Conservation (phyloP, 805 yeast species). For the Candida fluviatilis region DNA sequence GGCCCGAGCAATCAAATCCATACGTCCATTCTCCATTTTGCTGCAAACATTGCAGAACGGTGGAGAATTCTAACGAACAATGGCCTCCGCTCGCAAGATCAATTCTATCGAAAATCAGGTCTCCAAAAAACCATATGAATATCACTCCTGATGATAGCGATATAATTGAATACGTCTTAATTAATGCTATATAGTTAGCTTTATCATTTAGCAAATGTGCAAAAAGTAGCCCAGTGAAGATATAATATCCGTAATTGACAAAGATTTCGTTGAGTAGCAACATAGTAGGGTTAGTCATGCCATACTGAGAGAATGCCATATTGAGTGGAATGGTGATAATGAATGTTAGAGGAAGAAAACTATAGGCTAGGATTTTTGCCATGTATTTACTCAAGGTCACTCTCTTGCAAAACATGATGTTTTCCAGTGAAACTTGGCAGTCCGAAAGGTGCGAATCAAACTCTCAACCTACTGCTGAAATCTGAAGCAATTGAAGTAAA, state of each 20-base stretch:
- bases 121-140: conserved; percentile 31
- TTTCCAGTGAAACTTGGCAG: too few species aligned
- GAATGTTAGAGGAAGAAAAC: conserved; percentile 1
- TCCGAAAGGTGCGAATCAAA: too few species aligned
- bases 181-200: conserved; percentile 2
- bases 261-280: not conserved
- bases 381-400: not conserved
- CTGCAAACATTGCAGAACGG: conserved; percentile 9
- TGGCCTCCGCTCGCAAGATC: conserved; percentile 36
- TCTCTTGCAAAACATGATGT: too few species aligned
- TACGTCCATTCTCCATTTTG: conserved; percentile 38
- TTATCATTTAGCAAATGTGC: not conserved
- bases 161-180: not conserved
- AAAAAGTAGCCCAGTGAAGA: not conserved
- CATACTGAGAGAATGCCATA: not conserved
- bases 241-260: conserved; percentile 1
- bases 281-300: not conserved
- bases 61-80: conserved; percentile 20
- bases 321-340: conserved; percentile 20
- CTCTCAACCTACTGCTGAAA: too few species aligned
- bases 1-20: conserved; percentile 55
- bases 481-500: too few species aligned
- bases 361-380: not conserved
- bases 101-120: conserved; percentile 28
- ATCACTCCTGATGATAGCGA: not conserved